phyloP scores from a whole-genome alignment of 1,284 basidiomycete genomes.

The Austroboletus sp. region DNA sequence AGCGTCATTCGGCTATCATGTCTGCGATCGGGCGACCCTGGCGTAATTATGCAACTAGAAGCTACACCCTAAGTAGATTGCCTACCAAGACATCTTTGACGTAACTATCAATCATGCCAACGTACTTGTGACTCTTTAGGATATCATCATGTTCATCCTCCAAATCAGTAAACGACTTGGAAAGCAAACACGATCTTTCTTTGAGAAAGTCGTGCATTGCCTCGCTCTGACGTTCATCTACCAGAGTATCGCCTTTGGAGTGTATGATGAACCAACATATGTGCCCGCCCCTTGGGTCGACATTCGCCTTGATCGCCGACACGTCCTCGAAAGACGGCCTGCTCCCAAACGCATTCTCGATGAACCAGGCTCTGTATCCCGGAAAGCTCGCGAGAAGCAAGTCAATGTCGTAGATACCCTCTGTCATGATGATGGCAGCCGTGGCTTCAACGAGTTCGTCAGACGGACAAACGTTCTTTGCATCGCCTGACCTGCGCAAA shows the following conservation, averaged over 20 bases:
- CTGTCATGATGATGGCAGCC: constrained; percentile 54
- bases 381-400: constrained; percentile 56
- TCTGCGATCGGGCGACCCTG: too few species aligned
- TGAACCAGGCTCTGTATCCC: constrained; percentile 58
- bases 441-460: constrained; percentile 42
- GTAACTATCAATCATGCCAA: constrained; percentile 45
- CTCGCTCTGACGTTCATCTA: constrained; percentile 58
- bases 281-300: constrained; percentile 31
- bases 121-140: constrained; percentile 40
- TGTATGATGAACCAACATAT: constrained; percentile 67
- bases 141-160: constrained; percentile 53
- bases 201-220: constrained; percentile 51
- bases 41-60: too few species aligned
- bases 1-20: too few species aligned
- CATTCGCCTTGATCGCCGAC: constrained; percentile 41
- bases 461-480: constrained; percentile 41
- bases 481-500: constrained; percentile 41
- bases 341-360: constrained; percentile 54
- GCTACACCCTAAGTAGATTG: constrained; percentile 4
- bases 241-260: constrained; percentile 61
- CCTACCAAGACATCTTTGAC: constrained; percentile 12
- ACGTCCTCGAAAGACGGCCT: constrained; percentile 43
- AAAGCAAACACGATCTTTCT: constrained; percentile 34
- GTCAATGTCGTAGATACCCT: constrained; percentile 72
- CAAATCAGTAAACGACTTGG: constrained; percentile 42